Evolutionary conservation across 257 asterid genomes (phyloP), one percentile per base, ranked within the genome.

Genomic region (Solanum megistacrolobum): DNA sequence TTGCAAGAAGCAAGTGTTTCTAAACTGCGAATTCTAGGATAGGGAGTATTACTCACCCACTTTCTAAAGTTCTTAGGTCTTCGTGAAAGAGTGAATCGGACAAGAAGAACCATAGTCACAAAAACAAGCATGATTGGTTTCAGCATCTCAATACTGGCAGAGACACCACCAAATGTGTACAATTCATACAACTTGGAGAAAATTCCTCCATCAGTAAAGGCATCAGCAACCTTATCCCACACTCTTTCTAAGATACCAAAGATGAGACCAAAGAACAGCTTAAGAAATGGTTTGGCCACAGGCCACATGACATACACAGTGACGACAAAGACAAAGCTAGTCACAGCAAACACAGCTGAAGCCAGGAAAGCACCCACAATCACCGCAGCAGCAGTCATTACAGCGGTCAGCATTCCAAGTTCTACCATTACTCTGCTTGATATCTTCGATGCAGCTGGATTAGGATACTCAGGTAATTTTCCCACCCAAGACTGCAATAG

Each of bases 11-110:
- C 41, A 75, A 85, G 83, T 83, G 35, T 48, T 48, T 23, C 5
- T 48, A 52, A 82, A 82, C 69, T 29, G 43, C 39, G 7, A 29
- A 48, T 82, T 81, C 68, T 48, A 82, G 69, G 41, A 82, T 48
- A 82, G 29, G 86, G 88, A 91, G 85, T 60, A 85, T 71, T 52
- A 84, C 98, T 92, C 88, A 97, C 99, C 99, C 99, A 96, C 92
- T 94, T 95, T 87, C 96, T 92, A 91, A 94, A 96, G 92, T 97
- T 96, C 93, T 95, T 97, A 69, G 99, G 99, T 89, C 98, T 94
- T 91, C 99, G 93, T 83, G 98, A 95, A 89, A 96, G 96, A 62
- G 99, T 97, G 91, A 97, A 97, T 79, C 99, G 99, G 38, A 96
- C 92, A 86, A 95, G 96, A 88, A 96, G 89, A 91, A 97, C 95